Evolutionary conservation across 768 basidiomycete genomes (phyloP).

Genomic region (Ephemerocybe angulata): DNA sequence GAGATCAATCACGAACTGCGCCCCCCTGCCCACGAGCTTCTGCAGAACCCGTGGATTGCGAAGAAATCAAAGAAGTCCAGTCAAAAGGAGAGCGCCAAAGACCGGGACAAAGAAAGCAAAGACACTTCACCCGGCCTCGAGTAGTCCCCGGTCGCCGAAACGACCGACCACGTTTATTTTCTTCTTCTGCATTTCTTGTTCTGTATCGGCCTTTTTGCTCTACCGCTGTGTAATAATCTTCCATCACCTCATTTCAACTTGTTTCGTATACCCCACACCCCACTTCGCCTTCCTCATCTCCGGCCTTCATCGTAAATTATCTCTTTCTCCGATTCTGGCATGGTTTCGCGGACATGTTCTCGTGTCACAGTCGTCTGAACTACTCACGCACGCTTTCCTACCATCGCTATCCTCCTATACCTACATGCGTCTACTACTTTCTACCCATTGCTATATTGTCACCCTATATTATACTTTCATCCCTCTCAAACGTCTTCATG

Average conservation of each 20-base stretch:
- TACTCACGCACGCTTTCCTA: background rate
- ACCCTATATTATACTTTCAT: too few species aligned
- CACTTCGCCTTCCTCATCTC: too few species aligned
- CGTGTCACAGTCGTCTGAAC: background rate
- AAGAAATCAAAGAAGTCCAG: constrained; percentile 10
- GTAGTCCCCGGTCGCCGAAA: too few species aligned
- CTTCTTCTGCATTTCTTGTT: too few species aligned
- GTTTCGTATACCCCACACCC: background rate
- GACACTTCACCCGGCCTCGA: background rate
- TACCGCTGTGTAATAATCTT: too few species aligned
- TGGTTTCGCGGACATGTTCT: constrained; percentile 20
- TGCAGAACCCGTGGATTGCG: constrained; percentile 69
- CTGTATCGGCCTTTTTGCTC: too few species aligned
- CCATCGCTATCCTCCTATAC: too few species aligned
- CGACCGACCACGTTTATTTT: background rate
- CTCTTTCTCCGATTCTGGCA: constrained; percentile 10
- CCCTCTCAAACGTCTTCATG: too few species aligned
- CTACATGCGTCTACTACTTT: too few species aligned
- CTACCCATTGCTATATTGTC: too few species aligned
- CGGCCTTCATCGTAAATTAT: constrained; percentile 18
- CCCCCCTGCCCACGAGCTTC: constrained; percentile 72
- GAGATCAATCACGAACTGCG: constrained; percentile 78
- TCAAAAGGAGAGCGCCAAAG: background rate
- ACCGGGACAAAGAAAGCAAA: background rate
- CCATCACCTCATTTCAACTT: background rate